These are phyloP conservation scores for Eruca vesicaria DNA, from an alignment of 441 rosid genomes.

Conservation along the genomic window DNA sequence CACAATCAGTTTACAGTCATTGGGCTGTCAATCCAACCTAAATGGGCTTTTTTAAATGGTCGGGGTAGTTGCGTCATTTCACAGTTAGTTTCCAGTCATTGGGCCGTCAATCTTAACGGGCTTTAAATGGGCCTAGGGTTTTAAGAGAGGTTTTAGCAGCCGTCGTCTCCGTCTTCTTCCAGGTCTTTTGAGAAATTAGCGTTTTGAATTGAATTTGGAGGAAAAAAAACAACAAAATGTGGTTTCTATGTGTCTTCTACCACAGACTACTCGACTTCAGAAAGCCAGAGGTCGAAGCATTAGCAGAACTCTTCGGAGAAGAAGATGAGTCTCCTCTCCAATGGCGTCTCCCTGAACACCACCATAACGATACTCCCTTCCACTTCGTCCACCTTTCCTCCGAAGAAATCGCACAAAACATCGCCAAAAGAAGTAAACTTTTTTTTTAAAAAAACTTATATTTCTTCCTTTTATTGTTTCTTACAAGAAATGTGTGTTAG, in stretches of 20 bases:
- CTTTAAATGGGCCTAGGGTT: not conserved
- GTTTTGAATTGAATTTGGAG: not conserved
- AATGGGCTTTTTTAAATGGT: not conserved
- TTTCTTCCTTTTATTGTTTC: not conserved
- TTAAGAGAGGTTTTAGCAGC: slow-evolving; percentile 10
- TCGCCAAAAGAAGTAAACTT: slow-evolving; percentile 61
- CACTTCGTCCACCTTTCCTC: slow-evolving; percentile 82
- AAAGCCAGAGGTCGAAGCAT: slow-evolving; percentile 84
- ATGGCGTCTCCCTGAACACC: slow-evolving; percentile 75
- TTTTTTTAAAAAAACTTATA: not conserved
- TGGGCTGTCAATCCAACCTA: not conserved
- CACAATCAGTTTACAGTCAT: too few species aligned
- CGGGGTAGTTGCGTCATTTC: too few species aligned
- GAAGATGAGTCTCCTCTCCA: slow-evolving; percentile 40
- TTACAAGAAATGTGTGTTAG: not conserved
- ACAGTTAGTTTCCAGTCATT: too few species aligned
- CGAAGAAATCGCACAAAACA: slow-evolving; percentile 61
- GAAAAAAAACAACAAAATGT: slow-evolving; percentile 41
- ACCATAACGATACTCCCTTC: slow-evolving; percentile 94
- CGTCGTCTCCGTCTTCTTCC: not conserved
- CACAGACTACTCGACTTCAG: slow-evolving; percentile 87
- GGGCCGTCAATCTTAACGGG: not conserved
- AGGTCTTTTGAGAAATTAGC: slow-evolving; percentile 12
- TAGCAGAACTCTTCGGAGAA: slow-evolving; percentile 69
- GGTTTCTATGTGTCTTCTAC: slow-evolving; percentile 89